phyloP scores from a whole-genome alignment of 495 filamentous ascomycete genomes.

The Lophiostoma macrostomum region DNA sequence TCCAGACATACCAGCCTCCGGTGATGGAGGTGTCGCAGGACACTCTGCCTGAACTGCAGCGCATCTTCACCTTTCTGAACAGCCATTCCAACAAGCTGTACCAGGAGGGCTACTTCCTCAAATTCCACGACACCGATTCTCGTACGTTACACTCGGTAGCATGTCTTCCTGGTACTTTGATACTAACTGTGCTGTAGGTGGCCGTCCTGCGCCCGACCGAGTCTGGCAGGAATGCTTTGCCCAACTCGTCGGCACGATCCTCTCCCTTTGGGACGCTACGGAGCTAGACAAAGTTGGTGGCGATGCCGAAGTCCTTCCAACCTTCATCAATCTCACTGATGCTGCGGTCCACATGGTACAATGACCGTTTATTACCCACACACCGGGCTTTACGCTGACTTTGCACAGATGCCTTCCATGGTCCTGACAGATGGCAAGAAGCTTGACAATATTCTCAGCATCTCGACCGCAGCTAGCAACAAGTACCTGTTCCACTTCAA shows the following conservation, averaged over 20 bases:
- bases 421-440: conserved; percentile 66
- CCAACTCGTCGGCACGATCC: conserved; percentile 88
- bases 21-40: conserved; percentile 79
- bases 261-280: conserved; percentile 94
- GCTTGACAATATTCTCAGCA: conserved; percentile 88
- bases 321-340: conserved; percentile 96
- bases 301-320: conserved; percentile 82
- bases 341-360: conserved; percentile 95
- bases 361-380: conserved; percentile 22
- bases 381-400: not conserved
- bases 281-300: conserved; percentile 85
- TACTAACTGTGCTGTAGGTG: conserved; percentile 58
- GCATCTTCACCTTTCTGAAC: conserved; percentile 91
- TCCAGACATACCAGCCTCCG: conserved; percentile 83
- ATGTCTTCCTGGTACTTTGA: not conserved
- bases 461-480: conserved; percentile 93
- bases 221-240: conserved; percentile 97
- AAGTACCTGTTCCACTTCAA: conserved; percentile 95
- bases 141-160: conserved; percentile 55
- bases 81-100: conserved; percentile 95
- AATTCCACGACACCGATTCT: conserved; percentile 87
- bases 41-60: conserved; percentile 86
- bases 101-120: conserved; percentile 95
- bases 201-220: conserved; percentile 78
- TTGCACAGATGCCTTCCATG: conserved; percentile 75